Base-by-base conservation (phyloP, 1,284 basidiomycete species). In the Cutaneotrichosporon arboriforme region DNA sequence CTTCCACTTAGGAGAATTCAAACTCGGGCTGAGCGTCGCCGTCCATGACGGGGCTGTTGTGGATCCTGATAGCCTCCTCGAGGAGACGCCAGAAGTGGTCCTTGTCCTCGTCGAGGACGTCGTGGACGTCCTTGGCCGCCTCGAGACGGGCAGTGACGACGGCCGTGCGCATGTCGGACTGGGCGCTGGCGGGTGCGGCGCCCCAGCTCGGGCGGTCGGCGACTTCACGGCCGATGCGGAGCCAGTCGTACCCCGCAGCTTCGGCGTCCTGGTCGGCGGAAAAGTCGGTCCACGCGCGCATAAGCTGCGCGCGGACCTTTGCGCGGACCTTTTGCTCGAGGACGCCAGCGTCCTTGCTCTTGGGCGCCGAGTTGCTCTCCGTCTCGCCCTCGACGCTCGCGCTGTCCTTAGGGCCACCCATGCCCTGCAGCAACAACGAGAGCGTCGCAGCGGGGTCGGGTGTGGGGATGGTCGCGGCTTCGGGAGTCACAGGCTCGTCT, bases 71-170 rank as follows among this genome's bases (percentile, higher is more conserved):
- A 4, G 61, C 60, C 46, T 62, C 62, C 57, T 73, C 69, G n/a
- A 69, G 52, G 18, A 66, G 52, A n/a, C 66, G 52, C 58, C 59
- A 68, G 41, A 73, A 71, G n/a, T 44, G 57, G 10, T 60, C 62
- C 17, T 34, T 38, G 14, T 49, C 23, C 4, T 36, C 51, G 23
- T 56, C 51, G 9, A 64, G 37, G 4, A 64, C 48, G 17, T 60
- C 58, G 40, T 58, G 64, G 52, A 73, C 53, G 39, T 70, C 66
- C 51, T 51, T 54, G 12, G 67, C 50, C 7, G 63, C 59, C 59
- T 67, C 63, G 49, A 73, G 39, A 46, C 66, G 66, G 8, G 59
- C 63, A 12, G 37, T 41, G 2, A 65, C 37, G 3, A 61, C 22
- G 3, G 36, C 46, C 10, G 18, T 26, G 9, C 44, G 47, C 17